A percentile compares a stretch with the other conserved stretches of the same genome.
Evolutionary conservation across 179 eudicot genomes (phyloP).

Genomic region (Silene noctiflora): DNA sequence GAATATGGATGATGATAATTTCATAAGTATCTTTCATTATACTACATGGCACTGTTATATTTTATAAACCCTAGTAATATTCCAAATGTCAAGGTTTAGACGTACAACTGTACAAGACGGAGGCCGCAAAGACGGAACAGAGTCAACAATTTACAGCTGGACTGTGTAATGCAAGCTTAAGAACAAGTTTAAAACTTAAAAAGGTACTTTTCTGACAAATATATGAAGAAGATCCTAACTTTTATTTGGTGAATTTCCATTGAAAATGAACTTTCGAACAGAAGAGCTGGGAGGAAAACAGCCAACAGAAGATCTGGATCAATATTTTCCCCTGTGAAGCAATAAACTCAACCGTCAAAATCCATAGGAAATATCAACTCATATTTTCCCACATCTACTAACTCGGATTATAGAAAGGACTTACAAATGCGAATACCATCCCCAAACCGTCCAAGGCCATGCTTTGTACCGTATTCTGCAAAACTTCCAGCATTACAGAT

Average conservation of each 20-base stretch:
- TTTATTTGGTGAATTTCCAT: slow-evolving; percentile 98
- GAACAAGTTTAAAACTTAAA: background rate
- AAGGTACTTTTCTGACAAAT: background rate
- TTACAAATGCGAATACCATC: slow-evolving; percentile 80
- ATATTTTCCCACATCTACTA: background rate
- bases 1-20: background rate
- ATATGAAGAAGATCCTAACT: slow-evolving; percentile 37
- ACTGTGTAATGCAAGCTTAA: background rate
- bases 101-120: background rate
- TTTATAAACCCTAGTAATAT: background rate
- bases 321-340: slow-evolving; percentile 74
- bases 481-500: slow-evolving; percentile 17
- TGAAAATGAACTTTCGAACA: slow-evolving; percentile 89
- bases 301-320: slow-evolving; percentile 91
- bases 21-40: background rate
- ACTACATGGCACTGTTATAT: background rate
- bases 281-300: slow-evolving; percentile 96
- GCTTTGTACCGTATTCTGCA: slow-evolving; percentile 84
- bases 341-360: slow-evolving; percentile 22
- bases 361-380: too few species aligned
- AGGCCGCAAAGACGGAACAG: background rate
- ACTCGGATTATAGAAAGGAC: slow-evolving; percentile 30
- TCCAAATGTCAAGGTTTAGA: background rate
- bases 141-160: background rate
- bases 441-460: slow-evolving; percentile 73